Evolutionary conservation across 1,284 basidiomycete genomes (phyloP).

Genomic region (Ceratobasidium papillatum): DNA sequence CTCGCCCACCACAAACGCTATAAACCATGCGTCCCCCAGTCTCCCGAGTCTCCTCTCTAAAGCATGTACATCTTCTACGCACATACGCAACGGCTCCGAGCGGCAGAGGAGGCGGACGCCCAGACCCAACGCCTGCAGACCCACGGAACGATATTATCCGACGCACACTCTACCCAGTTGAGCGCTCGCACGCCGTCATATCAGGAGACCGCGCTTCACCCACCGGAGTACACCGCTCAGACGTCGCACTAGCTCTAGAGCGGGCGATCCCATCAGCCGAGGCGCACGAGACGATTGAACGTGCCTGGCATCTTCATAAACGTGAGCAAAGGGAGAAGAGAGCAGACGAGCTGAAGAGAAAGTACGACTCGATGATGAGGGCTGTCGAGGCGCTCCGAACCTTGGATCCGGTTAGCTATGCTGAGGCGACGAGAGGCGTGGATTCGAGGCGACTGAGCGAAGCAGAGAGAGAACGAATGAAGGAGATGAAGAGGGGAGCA

Average conservation of each 20-base stretch:
- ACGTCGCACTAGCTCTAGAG: slow-evolving; percentile 73
- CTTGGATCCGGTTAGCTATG: slow-evolving; percentile 72
- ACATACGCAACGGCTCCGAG: slow-evolving; percentile 32
- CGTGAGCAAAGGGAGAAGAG: slow-evolving; percentile 76
- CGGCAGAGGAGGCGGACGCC: slow-evolving; percentile 8
- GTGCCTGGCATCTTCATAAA: slow-evolving; percentile 87
- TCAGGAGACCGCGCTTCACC: slow-evolving; percentile 64
- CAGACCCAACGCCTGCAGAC: slow-evolving; percentile 55
- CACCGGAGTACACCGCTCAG: slow-evolving; percentile 81
- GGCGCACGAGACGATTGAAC: slow-evolving; percentile 92
- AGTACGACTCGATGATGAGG: slow-evolving; percentile 77
- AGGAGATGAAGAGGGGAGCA: slow-evolving; percentile 71
- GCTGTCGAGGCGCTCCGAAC: slow-evolving; percentile 83
- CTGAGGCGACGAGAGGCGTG: slow-evolving; percentile 77
- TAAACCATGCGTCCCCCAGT: not conserved
- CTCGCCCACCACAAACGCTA: slow-evolving; percentile 5
- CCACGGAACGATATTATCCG: slow-evolving; percentile 77
- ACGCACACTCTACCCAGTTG: slow-evolving; percentile 75
- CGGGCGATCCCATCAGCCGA: slow-evolving; percentile 82
- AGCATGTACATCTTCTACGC: not conserved
- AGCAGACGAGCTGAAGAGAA: slow-evolving; percentile 70
- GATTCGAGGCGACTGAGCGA: slow-evolving; percentile 71
- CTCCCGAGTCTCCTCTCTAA: not conserved
- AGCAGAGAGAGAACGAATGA: slow-evolving; percentile 66
- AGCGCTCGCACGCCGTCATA: slow-evolving; percentile 63